phyloP scores from a whole-genome alignment of 2,329 filamentous ascomycete genomes.

The Clonostachys rhizophaga region DNA sequence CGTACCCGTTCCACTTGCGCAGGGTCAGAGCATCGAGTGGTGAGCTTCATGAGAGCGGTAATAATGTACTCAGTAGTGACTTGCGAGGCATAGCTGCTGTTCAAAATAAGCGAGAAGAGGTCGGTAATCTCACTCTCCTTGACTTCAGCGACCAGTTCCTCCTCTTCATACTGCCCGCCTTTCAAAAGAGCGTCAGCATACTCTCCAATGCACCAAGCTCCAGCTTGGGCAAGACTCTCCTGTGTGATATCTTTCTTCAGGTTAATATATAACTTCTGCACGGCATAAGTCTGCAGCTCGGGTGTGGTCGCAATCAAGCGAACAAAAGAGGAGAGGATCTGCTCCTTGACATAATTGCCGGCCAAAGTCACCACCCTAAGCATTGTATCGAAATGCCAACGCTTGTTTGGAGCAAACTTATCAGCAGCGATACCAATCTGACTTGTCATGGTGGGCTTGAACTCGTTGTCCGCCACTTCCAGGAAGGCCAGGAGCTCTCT shows the following conservation, averaged over 20 bases:
- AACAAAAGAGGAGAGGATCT: slow-evolving; percentile 94
- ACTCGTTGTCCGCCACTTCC: slow-evolving; percentile 96
- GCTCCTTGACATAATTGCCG: slow-evolving; percentile 96
- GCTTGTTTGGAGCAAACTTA: slow-evolving; percentile 91
- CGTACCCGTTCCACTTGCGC: slow-evolving; percentile 85
- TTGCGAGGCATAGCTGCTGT: slow-evolving; percentile 90
- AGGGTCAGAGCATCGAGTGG: slow-evolving; percentile 76
- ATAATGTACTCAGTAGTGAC: slow-evolving; percentile 94
- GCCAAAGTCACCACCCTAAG: slow-evolving; percentile 87
- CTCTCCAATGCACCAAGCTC: slow-evolving; percentile 96
- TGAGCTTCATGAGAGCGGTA: slow-evolving; percentile 91
- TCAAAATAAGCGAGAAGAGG: slow-evolving; percentile 85
- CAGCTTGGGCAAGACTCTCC: slow-evolving; percentile 88
- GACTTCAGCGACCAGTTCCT: slow-evolving; percentile 76
- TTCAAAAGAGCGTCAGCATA: slow-evolving; percentile 87
- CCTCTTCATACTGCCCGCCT: slow-evolving; percentile 89
- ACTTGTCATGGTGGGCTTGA: slow-evolving; percentile 97
- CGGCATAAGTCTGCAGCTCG: slow-evolving; percentile 92
- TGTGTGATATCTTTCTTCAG: slow-evolving; percentile 97
- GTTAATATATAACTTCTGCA: slow-evolving; percentile 87
- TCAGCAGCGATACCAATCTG: slow-evolving; percentile 98
- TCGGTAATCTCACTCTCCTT: slow-evolving; percentile 89
- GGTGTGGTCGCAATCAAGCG: slow-evolving; percentile 91
- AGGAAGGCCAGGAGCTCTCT: slow-evolving; percentile 91
- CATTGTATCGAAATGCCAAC: slow-evolving; percentile 99